Evolutionary conservation across 2,329 filamentous ascomycete genomes (phyloP).

Genomic region (Fonsecaea erecta): DNA sequence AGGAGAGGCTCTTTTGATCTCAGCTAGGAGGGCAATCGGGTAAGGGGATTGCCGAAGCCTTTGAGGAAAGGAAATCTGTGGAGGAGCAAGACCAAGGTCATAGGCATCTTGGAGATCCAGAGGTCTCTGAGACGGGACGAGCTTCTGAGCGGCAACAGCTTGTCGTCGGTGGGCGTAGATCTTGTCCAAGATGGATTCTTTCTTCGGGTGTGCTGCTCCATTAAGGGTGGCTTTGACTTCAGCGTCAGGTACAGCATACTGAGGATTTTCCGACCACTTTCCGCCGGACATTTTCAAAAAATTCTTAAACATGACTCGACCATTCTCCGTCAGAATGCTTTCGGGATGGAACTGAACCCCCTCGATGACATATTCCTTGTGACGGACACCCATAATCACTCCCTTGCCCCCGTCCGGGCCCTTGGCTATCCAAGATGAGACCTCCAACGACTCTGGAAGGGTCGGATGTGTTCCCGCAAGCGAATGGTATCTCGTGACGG

Average conservation of each 20-base stretch:
- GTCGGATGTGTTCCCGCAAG: conserved; percentile 89
- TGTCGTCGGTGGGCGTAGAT: conserved; percentile 84
- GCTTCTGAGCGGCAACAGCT: conserved; percentile 78
- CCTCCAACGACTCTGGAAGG: conserved; percentile 80
- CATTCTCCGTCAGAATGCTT: conserved; percentile 90
- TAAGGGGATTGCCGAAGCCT: conserved; percentile 82
- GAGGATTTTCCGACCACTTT: conserved; percentile 66
- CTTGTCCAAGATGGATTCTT: conserved; percentile 83
- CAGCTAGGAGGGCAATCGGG: conserved; percentile 90
- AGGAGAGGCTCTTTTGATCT: conserved; percentile 95
- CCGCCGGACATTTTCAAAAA: conserved; percentile 87
- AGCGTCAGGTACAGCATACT: conserved; percentile 31
- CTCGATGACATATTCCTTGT: conserved; percentile 89
- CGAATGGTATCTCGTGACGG: conserved; percentile 94
- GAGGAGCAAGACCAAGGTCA: conserved; percentile 80
- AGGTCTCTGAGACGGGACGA: conserved; percentile 80
- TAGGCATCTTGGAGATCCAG: conserved; percentile 86
- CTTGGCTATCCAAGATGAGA: conserved; percentile 84
- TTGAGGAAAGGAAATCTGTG: conserved; percentile 77
- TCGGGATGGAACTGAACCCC: conserved; percentile 98
- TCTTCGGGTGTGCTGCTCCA: conserved; percentile 54
- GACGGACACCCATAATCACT: conserved; percentile 95
- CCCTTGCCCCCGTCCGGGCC: conserved; percentile 76
- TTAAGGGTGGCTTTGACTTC: conserved; percentile 38
- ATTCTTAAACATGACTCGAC: conserved; percentile 87